These are phyloP conservation scores for Hyaloscypha bicolor DNA, from an alignment of 495 filamentous ascomycete species.

Conservation along the genomic window DNA sequence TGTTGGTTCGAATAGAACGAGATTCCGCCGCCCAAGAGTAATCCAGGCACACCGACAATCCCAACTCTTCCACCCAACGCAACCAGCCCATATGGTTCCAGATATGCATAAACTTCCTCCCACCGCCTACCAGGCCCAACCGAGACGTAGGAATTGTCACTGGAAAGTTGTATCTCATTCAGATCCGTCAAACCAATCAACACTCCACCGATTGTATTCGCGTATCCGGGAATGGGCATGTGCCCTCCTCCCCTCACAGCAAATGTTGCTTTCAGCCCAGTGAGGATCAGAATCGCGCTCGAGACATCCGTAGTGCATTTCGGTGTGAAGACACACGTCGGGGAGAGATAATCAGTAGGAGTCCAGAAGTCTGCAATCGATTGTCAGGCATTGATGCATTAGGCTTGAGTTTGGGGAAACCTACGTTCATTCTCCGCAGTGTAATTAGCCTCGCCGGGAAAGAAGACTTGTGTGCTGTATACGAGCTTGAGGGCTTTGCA, in stretches of 20 bases:
- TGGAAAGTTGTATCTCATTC: constrained; percentile 34
- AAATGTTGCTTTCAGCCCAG: constrained; percentile 22
- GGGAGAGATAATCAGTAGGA: constrained; percentile 4
- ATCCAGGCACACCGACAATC: constrained; percentile 57
- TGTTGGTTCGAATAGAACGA: constrained; percentile 29
- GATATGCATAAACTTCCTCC: constrained; percentile 48
- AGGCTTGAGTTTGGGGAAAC: not conserved
- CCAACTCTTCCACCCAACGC: constrained; percentile 54
- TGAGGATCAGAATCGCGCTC: constrained; percentile 14
- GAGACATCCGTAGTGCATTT: not conserved
- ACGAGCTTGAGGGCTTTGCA: no score
- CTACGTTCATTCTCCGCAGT: constrained; percentile 21
- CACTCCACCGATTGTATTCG: constrained; percentile 37
- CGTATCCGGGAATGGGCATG: constrained; percentile 27
- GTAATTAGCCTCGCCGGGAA: constrained; percentile 14
- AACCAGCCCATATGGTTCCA: constrained; percentile 43
- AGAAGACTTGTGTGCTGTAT: no score
- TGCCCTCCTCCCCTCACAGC: constrained; percentile 41
- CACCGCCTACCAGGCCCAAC: constrained; percentile 47
- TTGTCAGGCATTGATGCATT: not conserved
- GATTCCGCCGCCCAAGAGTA: constrained; percentile 50
- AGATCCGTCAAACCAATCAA: constrained; percentile 34
- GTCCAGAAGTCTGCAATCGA: constrained; percentile 16
- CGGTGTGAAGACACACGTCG: constrained; percentile 21
- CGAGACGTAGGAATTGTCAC: constrained; percentile 32